Base-by-base conservation (phyloP, 2,329 filamentous ascomycete genomes). In the Aschersonia sp. region DNA sequence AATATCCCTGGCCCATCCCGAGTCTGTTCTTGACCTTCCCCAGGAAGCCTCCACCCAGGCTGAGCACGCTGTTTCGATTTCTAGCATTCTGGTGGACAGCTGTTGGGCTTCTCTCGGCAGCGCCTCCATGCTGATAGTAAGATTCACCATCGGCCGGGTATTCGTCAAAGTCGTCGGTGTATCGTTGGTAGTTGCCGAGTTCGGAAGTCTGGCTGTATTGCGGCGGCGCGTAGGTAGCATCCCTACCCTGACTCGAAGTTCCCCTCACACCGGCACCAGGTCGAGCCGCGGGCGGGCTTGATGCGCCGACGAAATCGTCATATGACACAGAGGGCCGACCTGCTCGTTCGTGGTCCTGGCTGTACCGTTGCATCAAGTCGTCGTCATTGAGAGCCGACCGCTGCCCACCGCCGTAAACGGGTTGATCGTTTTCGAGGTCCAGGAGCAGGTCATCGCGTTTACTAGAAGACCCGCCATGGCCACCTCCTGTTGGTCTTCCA, bases 11-110 rank as follows among this genome's bases (percentile, higher is more conserved):
- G 29, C 79, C 83, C 81, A 95, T 88, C 47, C 92, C 90, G 51
- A 98, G 69, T 73, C 84, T 87, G 62, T 84, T 89, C 71, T 94
- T 97, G 41, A 90, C 84, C 59, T 77, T 82, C 43, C 89, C 92
- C 58, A 95, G 71, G 51, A 97, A 69, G 14, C 90, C 89, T 51
- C 90, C 89, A 51, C 90, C 89, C 58, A 97, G 67, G 55, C 82
- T 79, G 58, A 97, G 67, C 46, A 95, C 84, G 65, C 89, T 97
- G 62, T 94, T 95, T 56, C 92, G 77, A 62, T 87, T 86, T 54
- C 79, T 76, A 52, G 84, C 77, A 56, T 76, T 77, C 50, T 72
- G 58, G 49, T 62, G 61, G 22, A 56, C 63, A 41, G 59, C 46
- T 7, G 59, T 53, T 11, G 71, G 65, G 47, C 71, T 71, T 53